phyloP scores from a whole-genome alignment of 108 stramenopile genomes.

The Discostella stelligeroides region DNA sequence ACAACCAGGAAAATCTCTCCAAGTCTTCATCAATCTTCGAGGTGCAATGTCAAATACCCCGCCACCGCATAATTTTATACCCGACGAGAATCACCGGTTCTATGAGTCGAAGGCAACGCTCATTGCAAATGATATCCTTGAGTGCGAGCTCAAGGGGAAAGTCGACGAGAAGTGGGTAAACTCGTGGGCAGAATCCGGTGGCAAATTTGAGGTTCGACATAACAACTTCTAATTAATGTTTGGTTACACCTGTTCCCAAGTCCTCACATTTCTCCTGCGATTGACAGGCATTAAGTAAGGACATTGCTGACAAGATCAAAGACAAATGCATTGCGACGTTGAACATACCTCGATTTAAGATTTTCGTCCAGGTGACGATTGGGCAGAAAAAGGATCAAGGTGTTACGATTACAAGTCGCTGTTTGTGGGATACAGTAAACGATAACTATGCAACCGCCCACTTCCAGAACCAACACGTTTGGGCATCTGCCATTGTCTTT shows the following conservation, averaged over 20 bases:
- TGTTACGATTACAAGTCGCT: slow-evolving; percentile 64
- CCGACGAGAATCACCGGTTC: slow-evolving; percentile 49
- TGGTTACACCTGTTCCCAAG: background rate
- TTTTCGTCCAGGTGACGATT: slow-evolving; percentile 69
- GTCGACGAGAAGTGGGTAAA: slow-evolving; percentile 54
- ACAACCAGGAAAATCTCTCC: too few species aligned
- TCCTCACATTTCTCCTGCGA: background rate
- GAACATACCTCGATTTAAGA: slow-evolving; percentile 62
- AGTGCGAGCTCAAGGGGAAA: slow-evolving; percentile 24
- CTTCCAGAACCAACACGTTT: slow-evolving; percentile 53
- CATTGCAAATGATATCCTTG: slow-evolving; percentile 45
- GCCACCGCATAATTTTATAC: slow-evolving; percentile 45
- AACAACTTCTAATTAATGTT: background rate
- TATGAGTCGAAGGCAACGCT: slow-evolving; percentile 46
- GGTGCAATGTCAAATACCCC: slow-evolving; percentile 14
- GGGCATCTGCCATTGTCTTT: slow-evolving; percentile 53
- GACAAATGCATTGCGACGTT: slow-evolving; percentile 52
- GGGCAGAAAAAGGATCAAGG: slow-evolving; percentile 77
- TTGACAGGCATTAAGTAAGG: slow-evolving; percentile 23
- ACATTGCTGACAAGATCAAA: slow-evolving; percentile 65
- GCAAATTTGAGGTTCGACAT: slow-evolving; percentile 33
- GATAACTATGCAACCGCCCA: slow-evolving; percentile 64
- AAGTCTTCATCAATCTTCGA: too few species aligned
- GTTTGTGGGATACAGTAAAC: slow-evolving; percentile 72
- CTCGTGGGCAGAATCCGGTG: slow-evolving; percentile 52